Conservation (phyloP, 2,329 filamentous ascomycete species). For the Fusarium tricinctum region DNA sequence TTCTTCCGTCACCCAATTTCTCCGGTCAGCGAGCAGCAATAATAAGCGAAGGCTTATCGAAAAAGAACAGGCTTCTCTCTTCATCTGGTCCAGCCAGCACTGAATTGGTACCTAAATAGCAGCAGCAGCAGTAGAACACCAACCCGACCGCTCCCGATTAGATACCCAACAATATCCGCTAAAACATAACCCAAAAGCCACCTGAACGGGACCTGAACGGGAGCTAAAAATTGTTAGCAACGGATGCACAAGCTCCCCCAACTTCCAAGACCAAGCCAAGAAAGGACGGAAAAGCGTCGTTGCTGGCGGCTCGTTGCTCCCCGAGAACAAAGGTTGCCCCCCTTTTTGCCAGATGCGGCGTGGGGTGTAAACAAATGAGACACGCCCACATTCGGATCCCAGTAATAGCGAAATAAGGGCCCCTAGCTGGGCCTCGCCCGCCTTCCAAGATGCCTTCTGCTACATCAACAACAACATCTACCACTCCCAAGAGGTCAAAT, state of each 20-base stretch:
- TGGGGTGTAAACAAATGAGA: conserved; percentile 52
- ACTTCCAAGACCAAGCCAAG: conserved; percentile 9
- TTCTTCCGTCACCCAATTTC: conserved; percentile 31
- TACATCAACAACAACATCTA: conserved; percentile 44
- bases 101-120: conserved; percentile 3
- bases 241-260: background rate
- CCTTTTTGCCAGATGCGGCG: conserved; percentile 49
- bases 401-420: conserved; percentile 45
- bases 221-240: conserved; percentile 37
- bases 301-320: conserved; percentile 35
- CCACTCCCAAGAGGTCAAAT: conserved; percentile 32
- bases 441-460: conserved; percentile 49
- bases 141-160: conserved; percentile 1
- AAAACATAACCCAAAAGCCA: conserved; percentile 26
- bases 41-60: background rate
- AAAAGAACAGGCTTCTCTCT: conserved; percentile 5
- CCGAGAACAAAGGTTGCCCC: conserved; percentile 42
- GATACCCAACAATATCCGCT: conserved; percentile 23
- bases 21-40: conserved; percentile 15
- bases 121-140: conserved; percentile 9
- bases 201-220: conserved; percentile 36
- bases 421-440: conserved; percentile 42
- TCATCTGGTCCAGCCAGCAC: conserved; percentile 6
- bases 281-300: conserved; percentile 9
- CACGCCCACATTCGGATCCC: conserved; percentile 45